These are phyloP conservation scores for Phaeosphaeria sp. DNA, from an alignment of 2,329 filamentous ascomycete species.

Conservation along the genomic window DNA sequence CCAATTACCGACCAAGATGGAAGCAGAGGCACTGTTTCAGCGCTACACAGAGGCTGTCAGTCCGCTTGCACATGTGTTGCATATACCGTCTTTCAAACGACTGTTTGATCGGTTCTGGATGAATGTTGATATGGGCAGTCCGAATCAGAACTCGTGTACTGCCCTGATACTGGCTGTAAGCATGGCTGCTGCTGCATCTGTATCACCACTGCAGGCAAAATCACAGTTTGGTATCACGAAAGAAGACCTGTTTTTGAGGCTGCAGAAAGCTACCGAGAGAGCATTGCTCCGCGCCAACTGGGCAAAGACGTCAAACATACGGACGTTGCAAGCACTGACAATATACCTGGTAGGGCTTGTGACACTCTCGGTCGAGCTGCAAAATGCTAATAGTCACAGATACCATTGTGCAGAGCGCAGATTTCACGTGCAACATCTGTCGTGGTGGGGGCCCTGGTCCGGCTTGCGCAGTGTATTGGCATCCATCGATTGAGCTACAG, in stretches of 20 bases:
- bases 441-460: constrained; percentile 46
- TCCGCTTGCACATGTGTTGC: constrained; percentile 47
- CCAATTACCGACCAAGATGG: constrained; percentile 43
- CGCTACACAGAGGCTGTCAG: constrained; percentile 46
- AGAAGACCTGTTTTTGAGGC: constrained; percentile 43
- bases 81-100: constrained; percentile 46
- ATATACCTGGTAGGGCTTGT: constrained; percentile 41
- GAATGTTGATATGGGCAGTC: constrained; percentile 44
- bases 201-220: constrained; percentile 48
- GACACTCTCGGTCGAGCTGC: neutral
- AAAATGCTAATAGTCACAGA: constrained; percentile 27
- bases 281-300: constrained; percentile 46
- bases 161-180: constrained; percentile 46
- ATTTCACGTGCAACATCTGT: constrained; percentile 48
- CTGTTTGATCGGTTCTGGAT: constrained; percentile 47
- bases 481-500: constrained; percentile 45
- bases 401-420: constrained; percentile 46
- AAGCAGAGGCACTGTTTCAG: constrained; percentile 43
- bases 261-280: constrained; percentile 47
- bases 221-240: constrained; percentile 48
- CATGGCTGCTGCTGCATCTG: constrained; percentile 46
- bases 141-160: constrained; percentile 46
- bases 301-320: constrained; percentile 48
- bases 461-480: constrained; percentile 47
- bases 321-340: constrained; percentile 46